Base-by-base conservation (phyloP, 208 protist species). In the Sergeia podlipaevii region DNA sequence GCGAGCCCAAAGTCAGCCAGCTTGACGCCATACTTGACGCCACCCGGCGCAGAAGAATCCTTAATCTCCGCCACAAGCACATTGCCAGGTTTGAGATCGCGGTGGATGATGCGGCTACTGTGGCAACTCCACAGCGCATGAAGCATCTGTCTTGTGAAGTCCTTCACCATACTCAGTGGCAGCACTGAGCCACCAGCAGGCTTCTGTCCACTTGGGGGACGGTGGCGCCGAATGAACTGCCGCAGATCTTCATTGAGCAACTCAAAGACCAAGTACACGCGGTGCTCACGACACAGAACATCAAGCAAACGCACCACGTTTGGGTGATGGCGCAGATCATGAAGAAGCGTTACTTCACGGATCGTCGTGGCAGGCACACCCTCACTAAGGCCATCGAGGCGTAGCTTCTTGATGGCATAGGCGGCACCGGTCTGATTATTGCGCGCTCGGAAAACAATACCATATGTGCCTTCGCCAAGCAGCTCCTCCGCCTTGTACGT, bases 261-360 rank as follows among this genome's bases (percentile, higher is more conserved):
- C 74, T 99, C 97, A 65, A 99, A 98, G 29, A 99, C 96, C 11
- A 99, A 70, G 36, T 97, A 98, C 2, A 99, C 82, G 36, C 96
- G 96, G 46, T 91, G 91, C 20, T 97, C 71, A n/a, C 79, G 86
- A 63, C 97, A 97, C n/a, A 99, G 74, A 3, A 99, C 95, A 38
- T 99, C 96, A 10, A 97, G 70, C 18, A 99, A 77, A 17, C 76
- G 77, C 27, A 97, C 89, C 0, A 97, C 74, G 60, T 97, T 97
- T 0, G 86, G 80, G 57, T 97, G 90, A 59, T 91, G 75, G 63
- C 61, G 74, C 2, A 97, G 75, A 33, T 97, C 89, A 30, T 94
- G 82, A 33, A 97, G 74, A 2, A 97, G 66, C 27, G 91, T 95
- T 27, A 97, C 89, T 58, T 97, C 93, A 17, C 93, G 81, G 44